Base-by-base conservation (phyloP, 495 filamentous ascomycete species). In the Neurospora terricola region DNA sequence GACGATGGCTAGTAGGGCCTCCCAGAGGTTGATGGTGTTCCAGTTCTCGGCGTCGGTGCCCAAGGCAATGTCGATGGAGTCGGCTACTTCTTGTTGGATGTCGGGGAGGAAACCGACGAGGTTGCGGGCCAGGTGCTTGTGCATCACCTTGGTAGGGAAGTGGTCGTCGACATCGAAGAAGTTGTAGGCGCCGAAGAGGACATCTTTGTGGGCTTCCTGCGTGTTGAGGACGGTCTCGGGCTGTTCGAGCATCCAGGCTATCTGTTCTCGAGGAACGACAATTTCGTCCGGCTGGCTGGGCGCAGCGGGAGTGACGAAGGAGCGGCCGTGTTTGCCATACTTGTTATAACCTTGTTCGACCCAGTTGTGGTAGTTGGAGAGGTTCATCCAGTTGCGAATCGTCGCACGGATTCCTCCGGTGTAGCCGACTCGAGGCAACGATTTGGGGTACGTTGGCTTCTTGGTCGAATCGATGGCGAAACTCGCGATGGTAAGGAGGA, bases 81-180 rank as follows among this genome's bases (percentile, higher is more conserved):
- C 70, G 18, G 78, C 73, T 10, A 82, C 74, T 48, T 83, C 79
- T 27, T 81, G 76, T 45, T 83, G 76, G 38, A 82, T 69, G 12
- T 73, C 74, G 4, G 81, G 81, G 21, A 83, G 79, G 3, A 83
- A 72, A n/a, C 69, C 72, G 38, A 76, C 70, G 3, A 83, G 70
- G 71, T 79, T 77, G 16, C 81, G 79, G 2, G 81, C 76, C 10
- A 83, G 77, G 69, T 81, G 74, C 72, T 79, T 81, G 77, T 82
- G 81, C 11, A 83, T 74, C 12, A 81, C 78, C 9, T 73, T 43
- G 59, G 77, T 79, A 37, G 78, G 78, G 38, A 82, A 80, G 36
- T 77, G 70, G 72, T 77, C 78, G 21, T 81, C 77, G 27, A 72
- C 34, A 21, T 76, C 73, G 38, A 82, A 74, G 74, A 83, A 82